These are phyloP conservation scores for Murraya paniculata DNA, from an alignment of 345 rosid genomes.

Conservation along the genomic window DNA sequence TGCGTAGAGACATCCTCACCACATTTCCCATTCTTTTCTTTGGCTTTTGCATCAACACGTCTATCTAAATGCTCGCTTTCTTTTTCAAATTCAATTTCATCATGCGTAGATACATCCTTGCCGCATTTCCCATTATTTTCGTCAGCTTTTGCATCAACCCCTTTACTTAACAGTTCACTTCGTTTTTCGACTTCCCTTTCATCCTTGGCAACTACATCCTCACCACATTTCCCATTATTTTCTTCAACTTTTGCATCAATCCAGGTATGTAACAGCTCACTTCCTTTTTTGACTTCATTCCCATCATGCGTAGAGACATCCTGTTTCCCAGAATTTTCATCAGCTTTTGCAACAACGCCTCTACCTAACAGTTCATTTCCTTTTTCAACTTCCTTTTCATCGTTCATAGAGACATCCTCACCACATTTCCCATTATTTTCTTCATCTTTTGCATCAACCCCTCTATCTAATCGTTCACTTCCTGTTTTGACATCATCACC, in stretches of 20 bases:
- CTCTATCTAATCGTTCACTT: slow-evolving; percentile 10
- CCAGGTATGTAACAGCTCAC: slow-evolving; percentile 5
- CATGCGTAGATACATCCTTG: neutral
- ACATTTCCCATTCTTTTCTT: neutral
- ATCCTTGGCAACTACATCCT: neutral
- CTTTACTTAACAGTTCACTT: neutral
- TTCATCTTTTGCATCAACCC: neutral
- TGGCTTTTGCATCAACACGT: slow-evolving; percentile 2
- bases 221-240: neutral
- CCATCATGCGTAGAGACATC: slow-evolving; percentile 4
- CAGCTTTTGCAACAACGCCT: slow-evolving; percentile 3
- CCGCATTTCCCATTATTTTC: neutral
- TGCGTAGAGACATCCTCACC: slow-evolving; percentile 2
- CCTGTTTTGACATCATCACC: slow-evolving; percentile 9
- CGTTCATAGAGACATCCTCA: neutral
- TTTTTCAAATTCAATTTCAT: slow-evolving; percentile 4
- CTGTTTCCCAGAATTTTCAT: neutral
- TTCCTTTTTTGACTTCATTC: slow-evolving; percentile 3
- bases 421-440: neutral
- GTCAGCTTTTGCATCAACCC: neutral
- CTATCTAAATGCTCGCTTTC: slow-evolving; percentile 7
- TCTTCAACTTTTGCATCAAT: neutral
- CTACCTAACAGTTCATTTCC: neutral
- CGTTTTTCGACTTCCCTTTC: neutral
- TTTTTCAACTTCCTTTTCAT: slow-evolving; percentile 1